Evolutionary conservation across 2,329 filamentous ascomycete species (phyloP).

Genomic region (Epichloe festucae): DNA sequence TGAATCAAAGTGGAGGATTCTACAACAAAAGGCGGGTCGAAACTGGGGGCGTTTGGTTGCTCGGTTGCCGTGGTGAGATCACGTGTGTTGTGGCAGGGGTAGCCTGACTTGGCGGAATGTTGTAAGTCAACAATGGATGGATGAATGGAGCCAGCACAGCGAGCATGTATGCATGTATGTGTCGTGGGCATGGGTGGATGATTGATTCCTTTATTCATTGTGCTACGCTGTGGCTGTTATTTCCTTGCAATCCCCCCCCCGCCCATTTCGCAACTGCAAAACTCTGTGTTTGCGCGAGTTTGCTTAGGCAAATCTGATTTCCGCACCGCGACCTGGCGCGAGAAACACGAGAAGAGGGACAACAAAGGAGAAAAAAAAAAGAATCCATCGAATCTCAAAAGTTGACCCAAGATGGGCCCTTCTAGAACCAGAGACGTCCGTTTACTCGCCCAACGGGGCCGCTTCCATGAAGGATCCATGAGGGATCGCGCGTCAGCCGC

Average conservation of each 20-base stretch:
- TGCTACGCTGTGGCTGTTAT: not conserved
- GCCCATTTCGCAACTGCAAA: no score
- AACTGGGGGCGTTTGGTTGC: not conserved
- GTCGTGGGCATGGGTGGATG: not conserved
- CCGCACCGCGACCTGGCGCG: not conserved
- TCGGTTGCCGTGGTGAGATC: conserved; percentile 22
- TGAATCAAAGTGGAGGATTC: no score
- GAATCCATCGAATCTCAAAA: not conserved
- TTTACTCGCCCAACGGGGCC: conserved; percentile 20
- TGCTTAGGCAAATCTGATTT: not conserved
- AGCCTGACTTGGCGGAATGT: not conserved
- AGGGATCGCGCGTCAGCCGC: conserved; percentile 62
- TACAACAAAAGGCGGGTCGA: not conserved
- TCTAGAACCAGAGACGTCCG: conserved; percentile 19
- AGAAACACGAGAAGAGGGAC: not conserved
- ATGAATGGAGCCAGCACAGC: not conserved
- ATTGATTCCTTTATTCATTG: not conserved
- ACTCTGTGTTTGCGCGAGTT: no score
- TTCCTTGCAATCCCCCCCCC: not conserved
- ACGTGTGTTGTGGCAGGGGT: conserved; percentile 13
- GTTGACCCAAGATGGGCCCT: conserved; percentile 13
- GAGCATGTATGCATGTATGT: not conserved
- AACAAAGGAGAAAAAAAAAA: not conserved
- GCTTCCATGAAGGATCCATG: conserved; percentile 76
- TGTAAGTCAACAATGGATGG: conserved; percentile 15